Evolutionary conservation across 2,329 filamentous ascomycete species (phyloP).

Genomic region (Microcyclospora tardicrescens): DNA sequence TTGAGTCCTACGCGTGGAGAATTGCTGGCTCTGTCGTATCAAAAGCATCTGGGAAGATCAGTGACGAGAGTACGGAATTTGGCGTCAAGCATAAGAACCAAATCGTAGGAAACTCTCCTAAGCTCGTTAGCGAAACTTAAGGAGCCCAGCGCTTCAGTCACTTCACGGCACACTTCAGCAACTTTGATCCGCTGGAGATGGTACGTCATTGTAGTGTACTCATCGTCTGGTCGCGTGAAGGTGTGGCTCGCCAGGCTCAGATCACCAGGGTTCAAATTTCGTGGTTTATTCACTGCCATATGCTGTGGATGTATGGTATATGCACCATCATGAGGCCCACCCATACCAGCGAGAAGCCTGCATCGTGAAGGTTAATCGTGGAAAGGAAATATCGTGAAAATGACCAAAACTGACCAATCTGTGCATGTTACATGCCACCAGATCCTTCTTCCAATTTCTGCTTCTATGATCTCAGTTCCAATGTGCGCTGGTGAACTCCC

Average conservation of each 20-base stretch:
- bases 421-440: slow-evolving; percentile 18
- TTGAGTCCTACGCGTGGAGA: too few relatives aligned
- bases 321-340: slow-evolving; percentile 31
- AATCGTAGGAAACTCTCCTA: slow-evolving; percentile 7
- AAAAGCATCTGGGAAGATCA: too few relatives aligned
- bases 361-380: slow-evolving; percentile 14
- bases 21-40: too few relatives aligned
- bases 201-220: slow-evolving; percentile 34
- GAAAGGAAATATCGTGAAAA: slow-evolving; percentile 7
- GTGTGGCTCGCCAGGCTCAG: slow-evolving; percentile 14
- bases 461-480: slow-evolving; percentile 8
- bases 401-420: slow-evolving; percentile 13
- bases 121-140: slow-evolving; percentile 9
- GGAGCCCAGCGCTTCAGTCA: slow-evolving; percentile 24
- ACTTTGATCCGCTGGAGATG: slow-evolving; percentile 31
- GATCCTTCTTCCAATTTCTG: slow-evolving; percentile 15
- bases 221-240: slow-evolving; percentile 18
- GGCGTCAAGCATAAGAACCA: too few relatives aligned
- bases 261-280: slow-evolving; percentile 31
- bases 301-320: slow-evolving; percentile 31
- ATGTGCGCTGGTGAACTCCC: slow-evolving; percentile 1
- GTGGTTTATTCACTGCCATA: slow-evolving; percentile 28
- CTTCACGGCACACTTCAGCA: slow-evolving; percentile 27
- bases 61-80: too few relatives aligned
- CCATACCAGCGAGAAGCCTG: slow-evolving; percentile 23